Percentiles rank a stretch among this genome's conserved stretches.
Conservation (phyloP, 2,329 filamentous ascomycete genomes). For the Acrodontium crateriforme region DNA sequence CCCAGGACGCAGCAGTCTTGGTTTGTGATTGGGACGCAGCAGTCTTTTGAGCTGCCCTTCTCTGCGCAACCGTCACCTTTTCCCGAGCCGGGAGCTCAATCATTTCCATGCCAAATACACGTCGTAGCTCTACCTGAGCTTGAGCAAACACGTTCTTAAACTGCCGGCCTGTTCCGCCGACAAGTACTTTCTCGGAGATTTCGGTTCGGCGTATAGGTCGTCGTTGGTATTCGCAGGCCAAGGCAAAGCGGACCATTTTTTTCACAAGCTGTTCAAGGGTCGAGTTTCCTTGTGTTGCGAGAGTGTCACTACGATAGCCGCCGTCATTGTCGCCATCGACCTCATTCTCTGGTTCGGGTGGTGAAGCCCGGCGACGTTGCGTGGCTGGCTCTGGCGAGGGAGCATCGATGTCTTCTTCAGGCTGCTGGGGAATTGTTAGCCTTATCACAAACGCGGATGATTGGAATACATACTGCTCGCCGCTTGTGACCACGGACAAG, state of each 20-base stretch:
- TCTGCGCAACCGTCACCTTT: constrained; percentile 66
- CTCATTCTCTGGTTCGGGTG: too few relatives aligned
- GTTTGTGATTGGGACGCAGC: too few relatives aligned
- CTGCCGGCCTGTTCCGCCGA: constrained; percentile 45
- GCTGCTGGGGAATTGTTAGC: constrained; percentile 6
- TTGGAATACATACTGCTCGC: constrained; percentile 13
- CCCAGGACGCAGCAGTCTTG: constrained; percentile 41
- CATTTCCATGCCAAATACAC: constrained; percentile 85
- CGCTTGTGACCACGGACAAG: too few relatives aligned
- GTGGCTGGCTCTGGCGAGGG: constrained; percentile 15
- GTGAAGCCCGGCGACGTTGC: constrained; percentile 15
- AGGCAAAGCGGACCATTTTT: constrained; percentile 47
- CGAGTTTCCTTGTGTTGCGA: constrained; percentile 12
- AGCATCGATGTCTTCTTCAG: constrained; percentile 12
- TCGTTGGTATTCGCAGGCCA: constrained; percentile 47
- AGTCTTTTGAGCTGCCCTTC: background rate
- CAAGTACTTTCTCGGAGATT: constrained; percentile 51
- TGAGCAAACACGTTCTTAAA: constrained; percentile 67
- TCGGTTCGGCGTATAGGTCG: constrained; percentile 44
- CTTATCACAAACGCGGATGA: background rate
- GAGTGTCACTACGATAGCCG: constrained; percentile 10
- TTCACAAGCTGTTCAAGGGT: constrained; percentile 38
- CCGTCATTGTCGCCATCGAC: constrained; percentile 12
- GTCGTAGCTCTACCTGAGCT: constrained; percentile 58
- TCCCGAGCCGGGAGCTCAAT: constrained; percentile 68